Conservation (phyloP, 2,329 filamentous ascomycete species). For the Phaeophleospora eucalypticola region DNA sequence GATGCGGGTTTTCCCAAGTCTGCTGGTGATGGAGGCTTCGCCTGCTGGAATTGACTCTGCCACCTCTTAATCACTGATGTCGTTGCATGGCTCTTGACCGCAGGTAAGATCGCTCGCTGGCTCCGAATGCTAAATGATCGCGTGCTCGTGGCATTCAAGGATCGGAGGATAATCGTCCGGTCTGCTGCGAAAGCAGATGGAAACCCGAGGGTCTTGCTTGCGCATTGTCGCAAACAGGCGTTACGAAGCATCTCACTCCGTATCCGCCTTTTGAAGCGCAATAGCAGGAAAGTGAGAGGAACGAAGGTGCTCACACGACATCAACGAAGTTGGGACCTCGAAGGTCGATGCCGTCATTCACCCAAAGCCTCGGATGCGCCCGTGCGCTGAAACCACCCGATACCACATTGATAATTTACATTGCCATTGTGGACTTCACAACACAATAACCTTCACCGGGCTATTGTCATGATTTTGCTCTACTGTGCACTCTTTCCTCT, state of each 20-base stretch:
- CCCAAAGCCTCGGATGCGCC: not conserved
- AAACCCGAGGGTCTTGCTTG: constrained; percentile 26
- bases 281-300: not conserved
- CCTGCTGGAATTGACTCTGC: constrained; percentile 36
- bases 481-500: no score
- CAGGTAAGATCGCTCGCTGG: no score
- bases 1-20: constrained; percentile 69
- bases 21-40: constrained; percentile 67
- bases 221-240: constrained; percentile 28
- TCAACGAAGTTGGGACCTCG: not conserved
- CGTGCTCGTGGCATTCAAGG: not conserved
- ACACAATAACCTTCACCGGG: no score
- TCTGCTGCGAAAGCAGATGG: constrained; percentile 22
- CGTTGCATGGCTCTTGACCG: no score
- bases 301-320: not conserved
- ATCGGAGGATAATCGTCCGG: constrained; percentile 7
- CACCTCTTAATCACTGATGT: not conserved
- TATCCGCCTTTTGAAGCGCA: constrained; percentile 1
- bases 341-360: constrained; percentile 1
- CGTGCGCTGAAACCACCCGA: no score
- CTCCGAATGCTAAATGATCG: not conserved
- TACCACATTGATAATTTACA: no score
- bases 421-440: no score
- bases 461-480: no score
- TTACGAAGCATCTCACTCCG: constrained; percentile 21